Base-by-base conservation (phyloP, 495 filamentous ascomycete genomes). In the Aspergillus nanangensis region DNA sequence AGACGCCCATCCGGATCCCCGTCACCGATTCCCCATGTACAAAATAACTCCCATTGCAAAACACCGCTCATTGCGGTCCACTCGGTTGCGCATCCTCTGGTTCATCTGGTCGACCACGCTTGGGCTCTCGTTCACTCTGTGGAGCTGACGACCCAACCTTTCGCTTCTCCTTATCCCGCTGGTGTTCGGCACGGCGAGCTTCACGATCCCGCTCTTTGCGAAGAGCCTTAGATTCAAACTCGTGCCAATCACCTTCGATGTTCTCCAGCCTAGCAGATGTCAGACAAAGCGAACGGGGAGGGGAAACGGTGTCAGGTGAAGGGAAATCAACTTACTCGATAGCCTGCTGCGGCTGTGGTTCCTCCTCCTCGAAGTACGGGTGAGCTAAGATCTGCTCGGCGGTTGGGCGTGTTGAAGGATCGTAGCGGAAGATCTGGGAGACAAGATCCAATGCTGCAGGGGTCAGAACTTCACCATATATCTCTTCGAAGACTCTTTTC, bases 221-320 rank as follows among this genome's bases (percentile, higher is more conserved):
- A 13, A 94, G 75, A 15, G 91, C 90, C 72, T 99, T 99, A 18
- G 88, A 94, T 72, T 99, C 94, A 60, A 96, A 96, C 59, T 99
- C 94, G 55, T 99, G 94, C 94, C 94, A 99, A 53, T 99, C 94
- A 32, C 94, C 94, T 58, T 90, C 79, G 18, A 97, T 77, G 50
- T 87, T 77, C 49, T 84, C 79, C 45, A 99, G 75, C 55, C 88
- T 94, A 38, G 18, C 45, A n/a, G 38, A 8, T 17, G 23, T 43
- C 47, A 57, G 14, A 41, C 20, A 36, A 17, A 41, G 18, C 4
- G 11, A 40, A 33, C 44, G 11, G 20, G 7, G 8, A 24, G 32
- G 21, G 1, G 27, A 29, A 44, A 38, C 8, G 41, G 39, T 47
- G 39, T 58, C 49, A 47, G 38, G 13, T 18, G 15, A 10, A 42